Evolutionary conservation across 176 grass and related monocot species (phyloP), one percentile per base, ranked within the genome.

Genomic region (Puya raimondii): DNA sequence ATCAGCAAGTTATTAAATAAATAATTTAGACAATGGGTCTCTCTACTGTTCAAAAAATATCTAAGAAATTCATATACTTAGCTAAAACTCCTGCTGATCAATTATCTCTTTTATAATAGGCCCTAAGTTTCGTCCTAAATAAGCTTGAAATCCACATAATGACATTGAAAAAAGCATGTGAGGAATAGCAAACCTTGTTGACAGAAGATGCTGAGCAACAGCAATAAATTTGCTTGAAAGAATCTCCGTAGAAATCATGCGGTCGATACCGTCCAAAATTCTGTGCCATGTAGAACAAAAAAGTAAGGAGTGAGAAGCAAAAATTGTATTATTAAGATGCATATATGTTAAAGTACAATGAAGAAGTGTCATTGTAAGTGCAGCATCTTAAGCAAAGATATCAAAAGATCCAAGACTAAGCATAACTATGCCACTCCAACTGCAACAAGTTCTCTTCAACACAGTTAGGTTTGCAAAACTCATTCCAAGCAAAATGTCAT

Each of bases 121-220:
- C 33, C 33, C 33, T 42, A 42, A 42, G 33, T 42, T 42, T 42
- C 4, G 33, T 42, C 33, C 33, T 42, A 7, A 6, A 42, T 42
- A 42, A 42, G 33, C 33, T 42, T 42, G 33, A 42, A 42, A 42
- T 42, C 33, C 5, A 7, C 33, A 42, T 42, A 42, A 42, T 4
- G 1, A 42, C 33, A 42, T 12, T 10, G n/a, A 59, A 59, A 18
- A 59, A 59, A 9, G 5, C 16, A 53, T 22, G 50, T 20, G 26
- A 64, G 16, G 42, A 75, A 53, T 12, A 68, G 1, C 63, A 77
- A 74, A 97, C 86, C 94, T 92, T 97, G 73, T 88, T 82, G 77
- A 92, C 87, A 80, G 92, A 92, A 20, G 93, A 92, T 80, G 89
- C 74, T 70, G 93, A 84, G 74, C 85, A 90, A 22, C 93, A 92